Percentiles rank a stretch among this genome's conserved stretches.
Evolutionary conservation across 2,329 filamentous ascomycete species (phyloP).

Genomic region (Colletotrichum navitas): DNA sequence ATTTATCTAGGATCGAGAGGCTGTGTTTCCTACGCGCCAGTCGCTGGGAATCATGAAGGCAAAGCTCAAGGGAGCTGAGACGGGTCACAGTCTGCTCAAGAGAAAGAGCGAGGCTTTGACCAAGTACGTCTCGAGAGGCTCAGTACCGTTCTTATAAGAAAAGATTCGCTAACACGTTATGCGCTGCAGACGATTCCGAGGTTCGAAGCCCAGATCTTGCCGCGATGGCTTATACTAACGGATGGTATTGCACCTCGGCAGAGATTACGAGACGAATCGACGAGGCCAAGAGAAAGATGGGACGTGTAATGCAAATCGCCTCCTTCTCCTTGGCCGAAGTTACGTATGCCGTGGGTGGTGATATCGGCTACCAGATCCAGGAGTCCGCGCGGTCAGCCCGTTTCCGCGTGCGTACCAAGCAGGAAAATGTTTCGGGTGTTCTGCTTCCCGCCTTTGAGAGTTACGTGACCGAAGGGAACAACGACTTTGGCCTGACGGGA

Average conservation of each 20-base stretch:
- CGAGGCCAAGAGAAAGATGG: constrained; percentile 99
- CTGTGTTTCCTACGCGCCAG: constrained; percentile 98
- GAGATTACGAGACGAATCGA: constrained; percentile 98
- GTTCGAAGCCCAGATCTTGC: constrained; percentile 57
- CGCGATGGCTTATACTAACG: constrained; percentile 7
- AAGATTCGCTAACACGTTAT: constrained; percentile 10
- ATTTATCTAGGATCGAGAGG: constrained; percentile 81
- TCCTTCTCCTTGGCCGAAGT: constrained; percentile 98
- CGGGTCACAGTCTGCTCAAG: constrained; percentile 94
- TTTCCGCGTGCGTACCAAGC: constrained; percentile 93
- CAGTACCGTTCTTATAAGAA: not conserved
- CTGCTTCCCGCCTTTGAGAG: constrained; percentile 94
- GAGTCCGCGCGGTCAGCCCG: constrained; percentile 94
- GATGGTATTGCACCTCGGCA: constrained; percentile 50
- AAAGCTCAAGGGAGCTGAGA: constrained; percentile 94
- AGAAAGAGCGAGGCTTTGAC: constrained; percentile 98
- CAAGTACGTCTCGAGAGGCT: constrained; percentile 73
- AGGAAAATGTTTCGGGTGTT: constrained; percentile 98
- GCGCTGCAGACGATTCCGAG: constrained; percentile 83
- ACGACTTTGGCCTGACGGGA: constrained; percentile 96
- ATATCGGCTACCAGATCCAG: constrained; percentile 97
- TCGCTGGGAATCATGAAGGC: constrained; percentile 97
- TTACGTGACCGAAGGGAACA: constrained; percentile 88
- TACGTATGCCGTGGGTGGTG: constrained; percentile 94
- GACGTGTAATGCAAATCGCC: constrained; percentile 98